Percentiles rank a stretch among this genome's conserved stretches.
Conservation (phyloP, 495 filamentous ascomycete genomes). For the Neurospora sp. region DNA sequence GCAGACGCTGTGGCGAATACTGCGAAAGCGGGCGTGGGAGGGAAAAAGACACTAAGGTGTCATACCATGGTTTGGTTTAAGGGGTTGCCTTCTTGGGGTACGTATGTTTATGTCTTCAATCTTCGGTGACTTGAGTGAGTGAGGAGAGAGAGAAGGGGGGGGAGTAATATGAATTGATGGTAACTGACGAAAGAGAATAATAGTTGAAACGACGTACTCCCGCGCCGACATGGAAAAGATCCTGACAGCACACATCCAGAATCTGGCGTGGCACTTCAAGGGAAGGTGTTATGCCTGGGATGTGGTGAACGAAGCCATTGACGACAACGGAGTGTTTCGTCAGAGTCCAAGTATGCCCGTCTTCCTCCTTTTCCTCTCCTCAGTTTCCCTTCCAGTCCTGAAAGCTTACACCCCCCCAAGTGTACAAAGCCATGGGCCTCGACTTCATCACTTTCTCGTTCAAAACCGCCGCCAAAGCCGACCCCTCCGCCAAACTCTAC, state of each 20-base stretch:
- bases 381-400: no score
- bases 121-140: no score
- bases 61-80: slow-evolving; percentile 51
- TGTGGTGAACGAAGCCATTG: slow-evolving; percentile 43
- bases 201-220: not conserved
- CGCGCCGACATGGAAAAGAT: not conserved
- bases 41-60: slow-evolving; percentile 36
- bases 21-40: slow-evolving; percentile 26
- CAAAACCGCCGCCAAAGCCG: slow-evolving; percentile 25
- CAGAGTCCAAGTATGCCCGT: slow-evolving; percentile 11
- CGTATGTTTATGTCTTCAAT: not conserved
- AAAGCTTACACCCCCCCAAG: not conserved
- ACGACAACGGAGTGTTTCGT: slow-evolving; percentile 31
- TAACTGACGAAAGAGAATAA: not conserved
- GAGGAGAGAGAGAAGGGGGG: not conserved
- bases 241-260: slow-evolving; percentile 27
- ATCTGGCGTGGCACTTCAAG: slow-evolving; percentile 40
- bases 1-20: slow-evolving; percentile 39
- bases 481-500: slow-evolving; percentile 32
- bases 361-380: not conserved
- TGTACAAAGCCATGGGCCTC: slow-evolving; percentile 33
- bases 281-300: slow-evolving; percentile 36
- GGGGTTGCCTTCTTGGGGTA: slow-evolving; percentile 45
- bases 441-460: slow-evolving; percentile 36
- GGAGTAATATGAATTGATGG: no score